Evolutionary conservation across 2,329 filamentous ascomycete genomes (phyloP).

Genomic region (Curvularia sp.): DNA sequence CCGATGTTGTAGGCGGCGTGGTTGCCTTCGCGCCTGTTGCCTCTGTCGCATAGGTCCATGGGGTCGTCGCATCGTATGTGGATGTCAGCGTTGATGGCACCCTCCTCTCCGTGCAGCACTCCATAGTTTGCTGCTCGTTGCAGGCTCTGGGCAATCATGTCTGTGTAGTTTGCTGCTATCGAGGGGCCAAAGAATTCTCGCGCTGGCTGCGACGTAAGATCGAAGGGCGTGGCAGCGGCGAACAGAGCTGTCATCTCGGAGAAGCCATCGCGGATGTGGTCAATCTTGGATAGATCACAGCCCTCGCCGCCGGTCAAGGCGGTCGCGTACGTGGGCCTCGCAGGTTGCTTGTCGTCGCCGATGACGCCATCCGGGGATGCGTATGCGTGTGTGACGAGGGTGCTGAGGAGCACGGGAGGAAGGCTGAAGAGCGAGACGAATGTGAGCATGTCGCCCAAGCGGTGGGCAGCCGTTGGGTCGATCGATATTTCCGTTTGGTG

Average conservation of each 20-base stretch:
- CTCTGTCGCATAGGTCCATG: conserved; percentile 34
- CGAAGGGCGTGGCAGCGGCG: conserved; percentile 33
- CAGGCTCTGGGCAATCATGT: conserved; percentile 40
- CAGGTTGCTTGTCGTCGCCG: conserved; percentile 29
- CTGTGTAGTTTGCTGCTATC: conserved; percentile 37
- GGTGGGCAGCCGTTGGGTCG: conserved; percentile 7
- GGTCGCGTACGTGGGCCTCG: conserved; percentile 29
- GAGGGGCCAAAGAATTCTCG: conserved; percentile 41
- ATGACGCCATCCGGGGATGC: conserved; percentile 37
- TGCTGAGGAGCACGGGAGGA: conserved; percentile 30
- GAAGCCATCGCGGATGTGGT: conserved; percentile 42
- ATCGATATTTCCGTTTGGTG: conserved; percentile 7
- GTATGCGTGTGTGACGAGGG: conserved; percentile 32
- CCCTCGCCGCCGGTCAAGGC: conserved; percentile 43
- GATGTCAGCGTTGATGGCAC: conserved; percentile 38
- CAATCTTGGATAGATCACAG: conserved; percentile 36
- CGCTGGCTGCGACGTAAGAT: conserved; percentile 32
- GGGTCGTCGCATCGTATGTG: conserved; percentile 49
- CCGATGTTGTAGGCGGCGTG: conserved; percentile 47
- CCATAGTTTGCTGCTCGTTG: conserved; percentile 41
- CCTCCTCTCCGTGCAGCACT: conserved; percentile 31
- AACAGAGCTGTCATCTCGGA: conserved; percentile 45
- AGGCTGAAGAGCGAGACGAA: conserved; percentile 30
- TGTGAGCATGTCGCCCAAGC: conserved; percentile 32
- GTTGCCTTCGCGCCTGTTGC: conserved; percentile 39